phyloP scores from a whole-genome alignment of 2,329 filamentous ascomycete genomes.

The Torrubiella hemipterigena region DNA sequence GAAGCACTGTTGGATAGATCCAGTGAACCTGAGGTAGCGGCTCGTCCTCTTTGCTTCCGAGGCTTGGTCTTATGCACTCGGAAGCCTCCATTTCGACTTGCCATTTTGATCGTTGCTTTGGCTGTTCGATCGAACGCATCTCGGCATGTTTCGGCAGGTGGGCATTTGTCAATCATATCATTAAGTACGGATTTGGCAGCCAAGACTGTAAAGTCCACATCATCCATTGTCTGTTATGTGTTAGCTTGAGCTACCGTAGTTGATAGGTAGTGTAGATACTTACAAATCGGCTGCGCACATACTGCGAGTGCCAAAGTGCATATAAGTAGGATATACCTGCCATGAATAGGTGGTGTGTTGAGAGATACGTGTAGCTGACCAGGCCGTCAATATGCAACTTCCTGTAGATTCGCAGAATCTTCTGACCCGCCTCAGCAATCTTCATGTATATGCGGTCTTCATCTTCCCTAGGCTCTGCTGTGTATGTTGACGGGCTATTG shows the following conservation, averaged over 20 bases:
- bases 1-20: too few relatives aligned
- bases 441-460: conserved; percentile 89
- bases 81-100: conserved; percentile 74
- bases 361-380: conserved; percentile 92
- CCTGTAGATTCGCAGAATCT: conserved; percentile 79
- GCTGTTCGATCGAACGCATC: conserved; percentile 93
- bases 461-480: conserved; percentile 59
- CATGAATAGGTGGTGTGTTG: conserved; percentile 95
- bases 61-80: conserved; percentile 23
- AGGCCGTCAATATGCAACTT: conserved; percentile 78
- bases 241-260: conserved; percentile 4
- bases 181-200: conserved; percentile 86
- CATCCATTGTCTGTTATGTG: conserved; percentile 61
- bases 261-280: conserved; percentile 18
- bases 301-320: conserved; percentile 90
- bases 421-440: conserved; percentile 88
- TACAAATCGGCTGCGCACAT: conserved; percentile 77
- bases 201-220: conserved; percentile 94
- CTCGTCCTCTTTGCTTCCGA: too few relatives aligned
- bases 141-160: conserved; percentile 84
- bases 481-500: conserved; percentile 48
- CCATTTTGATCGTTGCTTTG: conserved; percentile 93
- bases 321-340: conserved; percentile 93
- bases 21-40: too few relatives aligned
- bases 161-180: conserved; percentile 88